Evolutionary conservation across 2,329 filamentous ascomycete genomes (phyloP).

Genomic region (Nemania sp.): DNA sequence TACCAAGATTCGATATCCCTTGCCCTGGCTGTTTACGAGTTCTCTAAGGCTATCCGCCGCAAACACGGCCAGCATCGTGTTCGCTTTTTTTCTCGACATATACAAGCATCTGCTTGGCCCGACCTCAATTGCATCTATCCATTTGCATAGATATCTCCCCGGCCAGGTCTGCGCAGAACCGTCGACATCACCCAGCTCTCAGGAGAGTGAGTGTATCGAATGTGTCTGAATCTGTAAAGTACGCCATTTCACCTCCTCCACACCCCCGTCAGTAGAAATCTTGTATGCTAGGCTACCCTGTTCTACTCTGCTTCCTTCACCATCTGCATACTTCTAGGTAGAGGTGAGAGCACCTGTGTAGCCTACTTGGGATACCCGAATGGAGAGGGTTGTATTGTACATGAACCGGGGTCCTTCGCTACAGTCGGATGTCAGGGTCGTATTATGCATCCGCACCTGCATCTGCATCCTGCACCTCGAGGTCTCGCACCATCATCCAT

Average conservation of each 20-base stretch:
- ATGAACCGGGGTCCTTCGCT: slow-evolving; percentile 12
- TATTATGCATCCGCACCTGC: slow-evolving; percentile 18
- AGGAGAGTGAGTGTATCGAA: slow-evolving; percentile 38
- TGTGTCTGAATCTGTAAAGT: slow-evolving; percentile 49
- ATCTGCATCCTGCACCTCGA: slow-evolving; percentile 17
- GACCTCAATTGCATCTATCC: neutral
- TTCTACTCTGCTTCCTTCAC: slow-evolving; percentile 29
- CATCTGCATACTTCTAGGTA: slow-evolving; percentile 32
- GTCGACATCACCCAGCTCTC: slow-evolving; percentile 21
- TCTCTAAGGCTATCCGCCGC: slow-evolving; percentile 10
- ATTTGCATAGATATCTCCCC: neutral
- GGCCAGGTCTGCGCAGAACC: slow-evolving; percentile 17
- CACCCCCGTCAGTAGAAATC: slow-evolving; percentile 38
- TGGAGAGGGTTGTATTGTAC: slow-evolving; percentile 19
- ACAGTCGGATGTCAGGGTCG: slow-evolving; percentile 19
- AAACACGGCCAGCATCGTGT: neutral
- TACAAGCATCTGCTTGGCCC: neutral
- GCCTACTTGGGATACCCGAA: slow-evolving; percentile 21
- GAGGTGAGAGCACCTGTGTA: slow-evolving; percentile 9
- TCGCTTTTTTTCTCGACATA: neutral
- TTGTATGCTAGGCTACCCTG: slow-evolving; percentile 32
- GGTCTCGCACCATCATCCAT: slow-evolving; percentile 18
- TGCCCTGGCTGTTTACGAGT: slow-evolving; percentile 12
- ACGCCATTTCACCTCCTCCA: slow-evolving; percentile 45
- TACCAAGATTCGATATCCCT: slow-evolving; percentile 27